Base-by-base conservation (phyloP, 176 grass and related monocot species). In the Tillandsia leiboldiana region DNA sequence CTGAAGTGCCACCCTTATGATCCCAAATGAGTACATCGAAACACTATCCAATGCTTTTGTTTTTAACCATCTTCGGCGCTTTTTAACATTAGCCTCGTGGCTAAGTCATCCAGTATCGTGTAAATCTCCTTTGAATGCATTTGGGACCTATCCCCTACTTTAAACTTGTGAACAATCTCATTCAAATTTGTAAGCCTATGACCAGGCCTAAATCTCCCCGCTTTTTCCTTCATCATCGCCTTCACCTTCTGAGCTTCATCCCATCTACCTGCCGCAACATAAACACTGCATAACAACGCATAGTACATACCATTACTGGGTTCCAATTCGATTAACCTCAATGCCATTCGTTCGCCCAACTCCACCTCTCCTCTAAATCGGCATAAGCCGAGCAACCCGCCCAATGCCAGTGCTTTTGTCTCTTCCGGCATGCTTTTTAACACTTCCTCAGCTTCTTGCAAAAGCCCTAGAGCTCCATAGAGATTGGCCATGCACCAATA, bases 401-500 rank as follows among this genome's bases (percentile, higher is more conserved):
- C 82, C 59, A 92, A 51, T 53, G 83, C 86, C 0, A 64, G 70
- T 47, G 76, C 65, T 66, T 83, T 81, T 42, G 78, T 12, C 56
- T 92, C 83, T 14, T 78, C 82, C 5, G 85, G 82, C 33, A 83
- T 76, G 12, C 47, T 57, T 62, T 15, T 72, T 75, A 90, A 56
- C 15, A 86, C 12, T 20, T 51, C 20, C 57, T 70, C 76, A 0
- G 72, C 79, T 67, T 90, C 79, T 70, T 83, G 68, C 20, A 80
- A 48, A 73, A 85, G 78, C 2, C 82, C 83, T 63, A 79, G 75
- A 57, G 76, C 77, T 6, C 77, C 79, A 80, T 83, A 88, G 1
- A 85, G 78, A 68, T 92, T 88, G 10, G 85, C 89, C 84, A 92
- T 78, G 61, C 89, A 92, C 89, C 89, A 92, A 65, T 80, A 86